Evolutionary conservation across 163 green algal genomes (phyloP).

Genomic region (Scenedesmus sp.): DNA sequence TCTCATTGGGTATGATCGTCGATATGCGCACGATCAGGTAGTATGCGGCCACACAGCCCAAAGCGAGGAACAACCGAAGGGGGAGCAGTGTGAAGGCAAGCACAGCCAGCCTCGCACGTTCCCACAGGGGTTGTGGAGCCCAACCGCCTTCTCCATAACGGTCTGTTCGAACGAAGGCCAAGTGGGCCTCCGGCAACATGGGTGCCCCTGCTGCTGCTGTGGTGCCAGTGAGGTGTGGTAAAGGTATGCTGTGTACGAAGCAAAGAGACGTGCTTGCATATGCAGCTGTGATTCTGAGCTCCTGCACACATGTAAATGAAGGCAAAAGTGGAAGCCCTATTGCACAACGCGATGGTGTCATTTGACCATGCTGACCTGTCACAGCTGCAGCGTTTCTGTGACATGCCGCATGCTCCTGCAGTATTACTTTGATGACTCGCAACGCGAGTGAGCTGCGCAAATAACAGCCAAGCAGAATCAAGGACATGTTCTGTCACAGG

Average conservation of each 20-base stretch:
- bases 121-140: conserved; percentile 45
- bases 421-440: too few relatives aligned
- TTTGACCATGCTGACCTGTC: neutral
- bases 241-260: neutral
- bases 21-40: conserved; percentile 62
- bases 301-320: too few relatives aligned
- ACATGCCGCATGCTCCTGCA: too few relatives aligned
- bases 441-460: too few relatives aligned
- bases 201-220: neutral
- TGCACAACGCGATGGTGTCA: neutral
- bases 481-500: too few relatives aligned
- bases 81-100: conserved; percentile 63
- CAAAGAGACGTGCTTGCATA: neutral
- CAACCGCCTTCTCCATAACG: conserved; percentile 69
- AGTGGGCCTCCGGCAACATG: conserved; percentile 23
- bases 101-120: conserved; percentile 63
- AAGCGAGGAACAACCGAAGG: conserved; percentile 56
- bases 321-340: too few relatives aligned
- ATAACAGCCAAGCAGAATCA: too few relatives aligned
- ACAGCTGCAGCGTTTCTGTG: neutral
- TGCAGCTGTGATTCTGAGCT: neutral
- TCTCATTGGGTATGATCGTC: conserved; percentile 54
- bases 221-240: neutral
- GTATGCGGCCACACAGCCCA: conserved; percentile 65
- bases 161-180: conserved; percentile 64